These are phyloP conservation scores for Pelagophyceae sp. DNA, from an alignment of 352 stramenopile species.

Conservation along the genomic window DNA sequence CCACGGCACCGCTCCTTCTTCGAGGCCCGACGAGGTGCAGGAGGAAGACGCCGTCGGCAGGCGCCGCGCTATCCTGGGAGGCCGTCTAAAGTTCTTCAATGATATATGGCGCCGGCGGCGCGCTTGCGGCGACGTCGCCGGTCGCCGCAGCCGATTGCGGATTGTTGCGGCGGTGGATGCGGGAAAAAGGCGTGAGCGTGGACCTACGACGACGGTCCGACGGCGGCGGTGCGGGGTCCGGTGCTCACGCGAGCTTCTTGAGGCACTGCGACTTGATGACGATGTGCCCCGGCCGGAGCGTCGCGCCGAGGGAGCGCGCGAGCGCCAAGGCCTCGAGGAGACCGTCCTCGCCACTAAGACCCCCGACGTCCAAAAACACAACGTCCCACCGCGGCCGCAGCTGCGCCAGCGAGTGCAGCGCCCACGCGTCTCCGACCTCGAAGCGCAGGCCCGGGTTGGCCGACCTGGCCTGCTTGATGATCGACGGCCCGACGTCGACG, in stretches of 20 bases:
- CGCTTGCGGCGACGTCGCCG: no score
- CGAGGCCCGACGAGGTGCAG: no score
- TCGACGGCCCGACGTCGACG: conserved; percentile 40
- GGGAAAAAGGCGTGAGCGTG: no score
- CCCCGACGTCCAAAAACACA: conserved; percentile 45
- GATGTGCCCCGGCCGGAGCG: conserved; percentile 38
- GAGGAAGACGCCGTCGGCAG: no score
- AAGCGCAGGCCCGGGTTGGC: conserved; percentile 36
- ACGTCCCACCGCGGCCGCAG: conserved; percentile 29
- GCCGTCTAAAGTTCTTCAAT: no score
- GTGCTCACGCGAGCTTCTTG: conserved; percentile 29
- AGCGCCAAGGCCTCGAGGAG: conserved; percentile 38
- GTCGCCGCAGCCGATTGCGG: no score
- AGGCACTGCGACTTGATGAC: conserved; percentile 45
- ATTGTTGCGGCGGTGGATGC: no score
- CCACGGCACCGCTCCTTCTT: no score
- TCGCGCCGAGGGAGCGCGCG: conserved; percentile 29
- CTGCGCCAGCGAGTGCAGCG: background rate
- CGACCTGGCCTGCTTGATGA: conserved; percentile 36
- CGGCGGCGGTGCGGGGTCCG: no score
- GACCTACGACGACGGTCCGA: no score
- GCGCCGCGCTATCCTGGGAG: no score
- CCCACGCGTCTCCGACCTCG: conserved; percentile 40
- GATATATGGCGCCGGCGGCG: no score
- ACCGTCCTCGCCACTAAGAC: conserved; percentile 37